Percentiles rank a stretch among this genome's conserved stretches.
Evolutionary conservation across 352 stramenopile species (phyloP).

Genomic region (Pythium pyrilobum): DNA sequence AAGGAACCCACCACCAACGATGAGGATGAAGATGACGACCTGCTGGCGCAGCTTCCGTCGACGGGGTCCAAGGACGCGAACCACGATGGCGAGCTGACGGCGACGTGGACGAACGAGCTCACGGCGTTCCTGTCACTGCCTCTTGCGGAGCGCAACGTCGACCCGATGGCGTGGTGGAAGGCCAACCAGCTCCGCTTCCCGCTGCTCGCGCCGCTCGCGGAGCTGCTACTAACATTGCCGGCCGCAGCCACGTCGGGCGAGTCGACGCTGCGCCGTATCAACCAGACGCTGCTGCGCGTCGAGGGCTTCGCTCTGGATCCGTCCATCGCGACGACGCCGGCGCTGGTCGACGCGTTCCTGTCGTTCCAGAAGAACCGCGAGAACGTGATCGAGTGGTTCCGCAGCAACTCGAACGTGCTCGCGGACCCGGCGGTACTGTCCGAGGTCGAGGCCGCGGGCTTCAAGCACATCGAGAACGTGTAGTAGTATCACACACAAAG

Average conservation of each 20-base stretch:
- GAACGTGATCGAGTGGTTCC: slow-evolving; percentile 72
- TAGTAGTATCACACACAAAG: background rate
- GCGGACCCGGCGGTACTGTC: slow-evolving; percentile 18
- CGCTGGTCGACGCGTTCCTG: slow-evolving; percentile 65
- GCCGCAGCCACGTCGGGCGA: slow-evolving; percentile 58
- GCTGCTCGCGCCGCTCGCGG: slow-evolving; percentile 65
- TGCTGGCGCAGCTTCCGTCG: slow-evolving; percentile 63
- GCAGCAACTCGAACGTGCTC: slow-evolving; percentile 27
- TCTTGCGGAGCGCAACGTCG: slow-evolving; percentile 63
- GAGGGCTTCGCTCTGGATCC: slow-evolving; percentile 36
- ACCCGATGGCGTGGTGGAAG: slow-evolving; percentile 77
- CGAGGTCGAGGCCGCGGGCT: slow-evolving; percentile 26
- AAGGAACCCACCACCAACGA: slow-evolving; percentile 13
- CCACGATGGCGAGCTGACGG: slow-evolving; percentile 38
- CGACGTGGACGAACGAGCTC: slow-evolving; percentile 73
- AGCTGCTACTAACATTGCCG: slow-evolving; percentile 67
- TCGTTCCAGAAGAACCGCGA: slow-evolving; percentile 84
- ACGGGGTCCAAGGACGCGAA: slow-evolving; percentile 45
- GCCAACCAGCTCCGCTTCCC: slow-evolving; percentile 73
- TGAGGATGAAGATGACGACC: slow-evolving; percentile 69
- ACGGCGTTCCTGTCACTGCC: slow-evolving; percentile 68
- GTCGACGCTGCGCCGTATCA: slow-evolving; percentile 37
- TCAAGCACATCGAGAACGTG: slow-evolving; percentile 79
- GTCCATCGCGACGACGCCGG: slow-evolving; percentile 39
- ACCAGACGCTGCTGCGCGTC: slow-evolving; percentile 52